Evolutionary conservation across 1,284 basidiomycete species (phyloP), one percentile per base, ranked within the genome.

Genomic region (Irpex sp.): DNA sequence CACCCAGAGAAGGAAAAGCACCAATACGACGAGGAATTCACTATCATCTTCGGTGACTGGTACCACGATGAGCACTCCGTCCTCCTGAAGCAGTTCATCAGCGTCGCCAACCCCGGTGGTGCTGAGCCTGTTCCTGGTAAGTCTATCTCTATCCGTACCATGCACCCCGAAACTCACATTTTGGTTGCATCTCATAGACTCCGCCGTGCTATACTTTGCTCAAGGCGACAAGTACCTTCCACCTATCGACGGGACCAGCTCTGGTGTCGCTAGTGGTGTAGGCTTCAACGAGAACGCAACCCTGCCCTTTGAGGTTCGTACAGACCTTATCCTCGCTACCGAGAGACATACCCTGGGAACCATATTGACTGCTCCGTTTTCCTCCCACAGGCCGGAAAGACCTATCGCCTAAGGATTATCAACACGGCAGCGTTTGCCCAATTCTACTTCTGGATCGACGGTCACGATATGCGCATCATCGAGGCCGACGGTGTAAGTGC

Each of bases 11-110:
- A 75, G 67, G 88, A 92, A 72, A 79, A 77, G 0, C 84, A 89
- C 74, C 70, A 79, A 0, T 98, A 98, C 77, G 96, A 98, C 76
- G 94, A 92, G 52, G 97, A 98, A 70, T 96, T 87, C 78, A 96
- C 92, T 11, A 80, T 98, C 66, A 76, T 95, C 58, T 79, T 97
- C 4, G 66, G 71, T 17, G 76, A 77, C 64, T 77, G 76, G 76
- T 95, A 92, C 72, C 92, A 96, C 73, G 73, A 87, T 5, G 81
- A 94, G 74, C 92, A 95, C 68, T 61, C 77, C 0, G 79, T 78
- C 4, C 82, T 96, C 54, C 65, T 91, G 48, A 77, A 86, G 57
- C 76, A 85, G 51, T 98, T 97, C 77, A 79, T 97, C 74, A 91
- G 77, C 74, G 85, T 85, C 57, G 75, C 81, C 13, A 91, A 96